Percentiles rank a stretch among this genome's conserved stretches.
These are phyloP conservation scores for Tricholoma sp. DNA, from an alignment of 768 basidiomycete species.

Conservation along the genomic window DNA sequence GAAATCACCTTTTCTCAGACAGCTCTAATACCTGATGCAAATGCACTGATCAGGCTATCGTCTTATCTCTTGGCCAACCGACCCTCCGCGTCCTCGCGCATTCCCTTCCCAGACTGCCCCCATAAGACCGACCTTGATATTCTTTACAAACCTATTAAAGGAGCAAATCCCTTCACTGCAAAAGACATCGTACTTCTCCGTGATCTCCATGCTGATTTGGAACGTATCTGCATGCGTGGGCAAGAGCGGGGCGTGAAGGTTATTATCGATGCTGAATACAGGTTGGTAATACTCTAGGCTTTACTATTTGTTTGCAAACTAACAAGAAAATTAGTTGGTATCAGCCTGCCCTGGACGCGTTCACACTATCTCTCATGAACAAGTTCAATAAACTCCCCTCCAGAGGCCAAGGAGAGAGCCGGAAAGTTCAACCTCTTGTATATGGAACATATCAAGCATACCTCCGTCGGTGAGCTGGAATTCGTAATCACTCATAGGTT, in stretches of 20 bases:
- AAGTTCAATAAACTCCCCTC: constrained; percentile 59
- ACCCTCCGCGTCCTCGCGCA: constrained; percentile 21
- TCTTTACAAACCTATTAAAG: constrained; percentile 23
- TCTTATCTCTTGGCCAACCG: constrained; percentile 46
- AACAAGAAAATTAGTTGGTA: constrained; percentile 40
- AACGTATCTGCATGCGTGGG: constrained; percentile 60
- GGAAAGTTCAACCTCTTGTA: constrained; percentile 51
- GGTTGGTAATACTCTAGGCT: constrained; percentile 26
- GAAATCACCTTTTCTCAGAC: constrained; percentile 36
- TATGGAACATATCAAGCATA: constrained; percentile 92
- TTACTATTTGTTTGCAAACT: not conserved
- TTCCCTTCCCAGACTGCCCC: constrained; percentile 71
- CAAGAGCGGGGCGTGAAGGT: constrained; percentile 59
- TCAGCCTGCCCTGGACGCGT: constrained; percentile 82
- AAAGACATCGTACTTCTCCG: constrained; percentile 58
- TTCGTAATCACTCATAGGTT: not conserved
- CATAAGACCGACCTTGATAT: constrained; percentile 53
- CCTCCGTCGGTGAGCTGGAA: constrained; percentile 52
- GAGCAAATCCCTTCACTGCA: constrained; percentile 29
- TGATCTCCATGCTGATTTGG: constrained; percentile 58
- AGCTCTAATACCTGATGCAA: constrained; percentile 61
- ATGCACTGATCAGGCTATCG: constrained; percentile 59
- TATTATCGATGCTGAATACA: constrained; percentile 84
- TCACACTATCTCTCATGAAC: constrained; percentile 68
- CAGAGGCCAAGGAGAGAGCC: constrained; percentile 6